A percentile compares a stretch with the other conserved stretches of the same genome.
These are phyloP conservation scores for Phlebiopsis gigantea DNA, from an alignment of 768 basidiomycete genomes.

Conservation along the genomic window DNA sequence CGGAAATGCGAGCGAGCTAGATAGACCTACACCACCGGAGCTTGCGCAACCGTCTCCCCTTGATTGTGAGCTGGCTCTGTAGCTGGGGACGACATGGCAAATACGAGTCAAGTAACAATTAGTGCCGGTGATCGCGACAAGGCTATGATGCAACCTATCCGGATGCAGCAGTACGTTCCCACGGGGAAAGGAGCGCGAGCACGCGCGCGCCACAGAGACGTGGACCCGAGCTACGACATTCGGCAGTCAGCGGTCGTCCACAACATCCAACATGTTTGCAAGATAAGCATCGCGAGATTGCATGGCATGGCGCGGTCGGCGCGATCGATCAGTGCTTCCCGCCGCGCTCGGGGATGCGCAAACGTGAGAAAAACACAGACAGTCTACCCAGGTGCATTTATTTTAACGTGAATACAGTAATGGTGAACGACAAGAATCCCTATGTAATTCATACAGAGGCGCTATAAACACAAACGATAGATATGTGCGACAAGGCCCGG, in stretches of 20 bases:
- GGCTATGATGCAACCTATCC: background rate
- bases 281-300: background rate
- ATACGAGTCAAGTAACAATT: background rate
- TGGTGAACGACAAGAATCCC: background rate
- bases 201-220: background rate
- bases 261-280: background rate
- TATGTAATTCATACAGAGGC: slow-evolving; percentile 1
- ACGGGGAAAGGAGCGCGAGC: background rate
- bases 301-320: background rate
- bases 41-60: background rate
- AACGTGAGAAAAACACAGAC: background rate
- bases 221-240: background rate
- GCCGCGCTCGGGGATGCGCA: background rate
- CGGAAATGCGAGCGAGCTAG: background rate
- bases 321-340: slow-evolving; percentile 1
- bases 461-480: slow-evolving; percentile 6
- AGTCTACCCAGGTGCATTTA: slow-evolving; percentile 4
- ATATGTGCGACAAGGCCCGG: too few species aligned
- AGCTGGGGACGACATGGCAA: background rate
- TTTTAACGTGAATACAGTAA: background rate
- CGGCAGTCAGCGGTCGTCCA: background rate
- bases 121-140: background rate
- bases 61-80: background rate
- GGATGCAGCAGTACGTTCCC: background rate
- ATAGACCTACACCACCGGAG: background rate